Evolutionary conservation across 2,329 filamentous ascomycete species (phyloP).

Genomic region (Nakataea oryzae): DNA sequence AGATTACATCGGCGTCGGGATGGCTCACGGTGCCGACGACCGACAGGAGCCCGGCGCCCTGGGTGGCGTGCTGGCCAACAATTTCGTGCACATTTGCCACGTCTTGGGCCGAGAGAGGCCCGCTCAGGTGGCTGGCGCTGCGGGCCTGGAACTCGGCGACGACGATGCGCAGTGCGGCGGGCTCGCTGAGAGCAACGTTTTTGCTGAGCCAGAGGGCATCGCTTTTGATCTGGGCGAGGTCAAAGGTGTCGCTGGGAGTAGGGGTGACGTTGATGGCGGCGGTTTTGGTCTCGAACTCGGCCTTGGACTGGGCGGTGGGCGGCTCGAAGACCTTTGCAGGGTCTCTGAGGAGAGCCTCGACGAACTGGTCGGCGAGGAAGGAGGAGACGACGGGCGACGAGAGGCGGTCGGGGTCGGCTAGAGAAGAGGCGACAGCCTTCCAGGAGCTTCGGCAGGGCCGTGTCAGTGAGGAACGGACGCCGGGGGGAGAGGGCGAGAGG

Average conservation of each 20-base stretch:
- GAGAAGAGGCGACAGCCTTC: conserved; percentile 47
- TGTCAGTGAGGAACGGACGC: conserved; percentile 4
- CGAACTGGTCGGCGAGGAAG: conserved; percentile 63
- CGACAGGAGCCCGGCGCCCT: conserved; percentile 45
- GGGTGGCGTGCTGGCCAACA: conserved; percentile 51
- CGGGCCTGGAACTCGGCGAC: conserved; percentile 78
- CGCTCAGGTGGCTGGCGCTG: conserved; percentile 59
- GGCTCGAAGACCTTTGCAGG: conserved; percentile 58
- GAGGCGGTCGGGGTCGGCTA: conserved; percentile 44
- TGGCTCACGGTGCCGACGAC: conserved; percentile 35
- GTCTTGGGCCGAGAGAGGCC: conserved; percentile 68
- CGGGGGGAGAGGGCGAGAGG: not conserved
- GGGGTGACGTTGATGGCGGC: conserved; percentile 77
- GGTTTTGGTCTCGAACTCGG: conserved; percentile 72
- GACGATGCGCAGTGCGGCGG: conserved; percentile 69
- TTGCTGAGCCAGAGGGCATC: conserved; percentile 82
- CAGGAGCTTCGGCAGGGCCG: conserved; percentile 38
- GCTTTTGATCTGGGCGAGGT: conserved; percentile 70
- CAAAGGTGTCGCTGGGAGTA: conserved; percentile 53
- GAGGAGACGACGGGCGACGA: conserved; percentile 44
- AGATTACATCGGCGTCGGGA: conserved; percentile 43
- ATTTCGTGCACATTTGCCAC: conserved; percentile 65
- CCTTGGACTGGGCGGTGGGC: conserved; percentile 52
- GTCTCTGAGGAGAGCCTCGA: conserved; percentile 56
- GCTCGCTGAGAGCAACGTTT: conserved; percentile 66